Base-by-base conservation (phyloP, 371 early-diverging fungal genomes). In the Cokeromyces recurvatus region DNA sequence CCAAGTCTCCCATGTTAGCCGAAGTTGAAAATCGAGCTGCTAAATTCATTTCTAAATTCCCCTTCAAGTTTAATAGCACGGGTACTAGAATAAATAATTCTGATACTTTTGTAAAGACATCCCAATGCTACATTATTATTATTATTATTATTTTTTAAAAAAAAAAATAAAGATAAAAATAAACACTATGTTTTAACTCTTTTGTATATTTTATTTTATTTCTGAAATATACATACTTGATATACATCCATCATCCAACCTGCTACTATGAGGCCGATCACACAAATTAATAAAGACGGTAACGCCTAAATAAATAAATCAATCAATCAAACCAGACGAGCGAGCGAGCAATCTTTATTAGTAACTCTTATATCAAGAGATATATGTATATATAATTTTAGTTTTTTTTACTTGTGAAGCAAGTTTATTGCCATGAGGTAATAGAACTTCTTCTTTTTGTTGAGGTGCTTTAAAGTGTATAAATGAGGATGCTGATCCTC, bases 41-140 rank as follows among this genome's bases (percentile, higher is more conserved):
- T 45, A 92, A 75, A 52, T 89, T 94, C 82, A 91, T 87, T 63
- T 92, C 92, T 17, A 91, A 77, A 68, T 92, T 94, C 42, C 94
- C 92, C 53, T 92, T 94, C 22, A 92, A 68, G 57, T 91, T 91
- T 43, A 91, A 62, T 32, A 94, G 60, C 35, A 91, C 84, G 14
- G 94, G 87, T 7, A 90, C 86, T 59, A 93, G 74, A 49, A 93
- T 87, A 60, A 90, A 89, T 10, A 93, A 73, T 58, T 90, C 89
- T 2, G 90, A 79, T 25, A 86, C 70, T 16, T 74, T 48, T 2
- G 68, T 66, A 61, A 90, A 92, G 7, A 85, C 85, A 29, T 66
- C 46, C 89, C 89, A 89, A 55, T 82, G 77, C 82, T 89, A 64
- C 2, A 36, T 46, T 3, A 24, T 34, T 17, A 29, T 19, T 15